Percentiles rank a stretch among this genome's conserved stretches.
Evolutionary conservation across 2,329 filamentous ascomycete species (phyloP).

Genomic region (Trichoderma sp.): DNA sequence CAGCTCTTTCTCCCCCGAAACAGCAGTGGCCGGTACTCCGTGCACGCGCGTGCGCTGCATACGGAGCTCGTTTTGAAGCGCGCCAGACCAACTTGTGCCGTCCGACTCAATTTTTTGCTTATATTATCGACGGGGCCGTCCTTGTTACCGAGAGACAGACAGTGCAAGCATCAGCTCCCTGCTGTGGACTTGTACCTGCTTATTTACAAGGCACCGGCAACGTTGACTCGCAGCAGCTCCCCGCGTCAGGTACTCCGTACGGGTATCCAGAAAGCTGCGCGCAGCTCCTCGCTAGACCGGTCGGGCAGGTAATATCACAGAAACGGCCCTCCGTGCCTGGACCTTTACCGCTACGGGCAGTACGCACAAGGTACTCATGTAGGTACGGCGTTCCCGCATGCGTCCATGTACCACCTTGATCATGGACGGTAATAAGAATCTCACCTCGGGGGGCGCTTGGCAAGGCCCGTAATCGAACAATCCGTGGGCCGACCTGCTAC

Average conservation of each 20-base stretch:
- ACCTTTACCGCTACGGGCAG: neutral
- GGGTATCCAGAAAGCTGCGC: neutral
- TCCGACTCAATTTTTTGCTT: neutral
- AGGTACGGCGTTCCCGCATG: constrained; percentile 16
- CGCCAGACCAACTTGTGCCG: neutral
- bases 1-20: too few relatives aligned
- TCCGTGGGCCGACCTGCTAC: neutral
- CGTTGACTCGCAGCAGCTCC: constrained; percentile 9
- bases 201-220: neutral
- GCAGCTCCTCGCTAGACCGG: constrained; percentile 4
- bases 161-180: neutral
- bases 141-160: neutral
- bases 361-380: neutral
- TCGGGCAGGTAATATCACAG: constrained; percentile 15
- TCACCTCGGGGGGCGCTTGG: constrained; percentile 4
- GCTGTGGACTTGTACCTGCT: neutral
- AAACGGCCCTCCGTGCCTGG: neutral
- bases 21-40: neutral
- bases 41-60: neutral
- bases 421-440: neutral
- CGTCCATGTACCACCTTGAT: neutral
- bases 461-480: constrained; percentile 8
- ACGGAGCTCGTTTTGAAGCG: neutral
- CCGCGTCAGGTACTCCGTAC: neutral
- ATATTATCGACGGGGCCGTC: neutral